Percentiles rank a stretch among this genome's conserved stretches.
Evolutionary conservation across 2,329 filamentous ascomycete genomes (phyloP).

Genomic region (Penicillium sp.): DNA sequence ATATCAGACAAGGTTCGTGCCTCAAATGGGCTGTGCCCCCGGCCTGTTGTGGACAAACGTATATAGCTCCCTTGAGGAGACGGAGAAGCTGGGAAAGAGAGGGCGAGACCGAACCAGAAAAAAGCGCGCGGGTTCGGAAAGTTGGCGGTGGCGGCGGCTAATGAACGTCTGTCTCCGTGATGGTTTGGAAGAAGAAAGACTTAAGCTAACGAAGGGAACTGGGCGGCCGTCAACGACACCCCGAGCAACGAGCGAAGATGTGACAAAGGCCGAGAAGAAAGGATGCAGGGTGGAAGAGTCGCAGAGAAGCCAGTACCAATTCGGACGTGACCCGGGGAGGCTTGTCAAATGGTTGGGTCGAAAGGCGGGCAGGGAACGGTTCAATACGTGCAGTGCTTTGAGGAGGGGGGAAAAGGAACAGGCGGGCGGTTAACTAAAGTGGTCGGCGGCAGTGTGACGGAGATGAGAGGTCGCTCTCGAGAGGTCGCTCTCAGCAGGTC

Average conservation of each 20-base stretch:
- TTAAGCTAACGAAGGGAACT: constrained; percentile 14
- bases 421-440: constrained; percentile 32
- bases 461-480: constrained; percentile 30
- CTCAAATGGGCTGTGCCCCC: constrained; percentile 16
- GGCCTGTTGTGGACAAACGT: constrained; percentile 15
- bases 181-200: constrained; percentile 12
- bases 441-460: constrained; percentile 32
- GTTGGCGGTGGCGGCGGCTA: constrained; percentile 25
- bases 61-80: constrained; percentile 19
- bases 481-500: constrained; percentile 30
- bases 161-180: constrained; percentile 11
- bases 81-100: constrained; percentile 8
- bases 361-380: constrained; percentile 24
- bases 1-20: constrained; percentile 14
- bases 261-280: constrained; percentile 7
- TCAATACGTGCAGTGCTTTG: constrained; percentile 21
- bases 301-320: constrained; percentile 17
- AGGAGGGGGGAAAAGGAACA: constrained; percentile 7
- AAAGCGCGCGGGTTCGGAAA: constrained; percentile 22
- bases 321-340: constrained; percentile 15
- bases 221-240: constrained; percentile 13
- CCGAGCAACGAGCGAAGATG: constrained; percentile 16
- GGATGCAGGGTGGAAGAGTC: constrained; percentile 11
- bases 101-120: constrained; percentile 17
- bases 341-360: constrained; percentile 22